Base-by-base conservation (phyloP, 1,284 basidiomycete genomes). In the Ceratobasidium papillatum region DNA sequence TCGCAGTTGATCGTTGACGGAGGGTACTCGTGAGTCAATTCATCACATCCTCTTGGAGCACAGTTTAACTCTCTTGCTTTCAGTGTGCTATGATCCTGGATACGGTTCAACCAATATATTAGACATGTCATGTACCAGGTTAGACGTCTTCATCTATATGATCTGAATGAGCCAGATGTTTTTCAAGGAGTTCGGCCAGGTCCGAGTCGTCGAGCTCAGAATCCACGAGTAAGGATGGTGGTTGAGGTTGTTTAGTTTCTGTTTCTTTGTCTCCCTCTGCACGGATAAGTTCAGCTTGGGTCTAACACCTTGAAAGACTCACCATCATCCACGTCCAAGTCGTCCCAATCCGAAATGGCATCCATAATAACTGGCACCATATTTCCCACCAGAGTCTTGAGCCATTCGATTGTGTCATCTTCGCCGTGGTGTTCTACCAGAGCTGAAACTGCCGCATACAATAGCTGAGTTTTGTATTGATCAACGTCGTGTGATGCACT, bases 361-460 rank as follows among this genome's bases (percentile, higher is more conserved):
- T 69, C 66, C 66, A 69, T 69, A 9, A 69, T 69, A 12, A 69
- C 41, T 25, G 66, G 66, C 14, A 69, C 66, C 25, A 69, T 3
- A n/a, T 69, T 69, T 41, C 66, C 66, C 8, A 69, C 66, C 25
- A 69, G 22, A 1, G 41, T 69, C 27, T 58, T 69, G n/a, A 69
- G 30, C 66, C 66, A 69, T n/a, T 43, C 27, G 3, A 27, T 22
- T 11, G 41, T 51, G 34, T 58, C 14, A 30, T 54, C 32, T 30
- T 52, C 52, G n/a, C 41, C 47, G 19, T 69, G 51, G 22, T 58
- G 38, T 34, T 69, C 66, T 17, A 51, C 51, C 22, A 58, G 38
- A 7, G 54, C 66, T 47, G 43, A 69, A 41, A 69, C 38, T 34
- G 66, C 52, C 25, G 66, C 66, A 45, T 69, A 58, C 17, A 69